Evolutionary conservation across 1,284 basidiomycete species (phyloP).

Genomic region (Schizophyllum commune): DNA sequence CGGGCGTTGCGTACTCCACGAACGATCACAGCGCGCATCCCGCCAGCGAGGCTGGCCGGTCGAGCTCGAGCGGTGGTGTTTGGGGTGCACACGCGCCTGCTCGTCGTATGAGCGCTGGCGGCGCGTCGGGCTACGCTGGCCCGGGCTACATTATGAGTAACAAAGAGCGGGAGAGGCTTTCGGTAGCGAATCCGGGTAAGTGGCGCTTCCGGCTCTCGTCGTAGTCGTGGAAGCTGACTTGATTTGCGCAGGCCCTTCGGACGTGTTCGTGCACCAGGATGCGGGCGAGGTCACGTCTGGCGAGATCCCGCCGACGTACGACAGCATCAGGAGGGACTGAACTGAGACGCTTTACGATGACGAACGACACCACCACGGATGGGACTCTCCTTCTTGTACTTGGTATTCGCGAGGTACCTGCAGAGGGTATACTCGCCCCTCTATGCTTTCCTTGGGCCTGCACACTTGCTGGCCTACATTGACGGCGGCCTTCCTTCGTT

Average conservation of each 20-base stretch:
- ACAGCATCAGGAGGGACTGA: slow-evolving; percentile 10
- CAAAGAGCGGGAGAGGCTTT: background rate
- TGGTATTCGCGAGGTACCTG: background rate
- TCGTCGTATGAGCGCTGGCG: background rate
- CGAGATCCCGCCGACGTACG: slow-evolving; percentile 18
- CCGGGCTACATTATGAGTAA: background rate
- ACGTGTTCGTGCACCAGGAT: slow-evolving; percentile 14
- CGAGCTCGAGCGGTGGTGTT: background rate
- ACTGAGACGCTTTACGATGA: background rate
- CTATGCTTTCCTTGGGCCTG: background rate
- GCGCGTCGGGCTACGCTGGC: background rate
- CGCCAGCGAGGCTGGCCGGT: background rate
- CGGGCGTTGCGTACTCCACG: background rate
- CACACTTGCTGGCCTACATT: background rate
- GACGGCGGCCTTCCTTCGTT: background rate
- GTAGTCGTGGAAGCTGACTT: slow-evolving; percentile 3
- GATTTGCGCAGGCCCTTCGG: background rate
- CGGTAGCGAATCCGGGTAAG: background rate
- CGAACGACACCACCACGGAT: background rate
- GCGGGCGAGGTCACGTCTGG: slow-evolving; percentile 12
- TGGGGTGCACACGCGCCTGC: background rate
- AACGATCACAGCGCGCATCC: no score
- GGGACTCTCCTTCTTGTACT: no score
- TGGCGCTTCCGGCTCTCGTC: background rate
- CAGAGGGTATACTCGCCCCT: background rate